Base-by-base conservation (phyloP, 495 filamentous ascomycete genomes). In the Neurospora terricola region DNA sequence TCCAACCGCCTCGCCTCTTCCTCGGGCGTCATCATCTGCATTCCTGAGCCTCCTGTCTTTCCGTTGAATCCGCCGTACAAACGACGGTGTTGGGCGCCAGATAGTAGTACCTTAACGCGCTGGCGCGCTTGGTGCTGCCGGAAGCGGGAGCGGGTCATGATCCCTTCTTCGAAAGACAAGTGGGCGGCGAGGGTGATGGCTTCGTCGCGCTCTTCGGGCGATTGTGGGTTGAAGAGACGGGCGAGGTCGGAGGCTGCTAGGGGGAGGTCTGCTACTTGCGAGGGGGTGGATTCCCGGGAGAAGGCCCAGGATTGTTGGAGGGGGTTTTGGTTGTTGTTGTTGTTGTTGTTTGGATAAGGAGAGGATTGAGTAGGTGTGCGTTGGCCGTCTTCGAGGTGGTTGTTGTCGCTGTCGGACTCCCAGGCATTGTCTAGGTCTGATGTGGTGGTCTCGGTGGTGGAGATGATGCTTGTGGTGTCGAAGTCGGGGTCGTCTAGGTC, bases 1-100 rank as follows among this genome's bases (percentile, higher is more conserved):
- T 98, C 96, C 0, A 99, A 89, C 10, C 94, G 83, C 38, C 88
- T 85, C 14, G 90, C 90, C 79, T 98, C 94, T 75, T 97, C 92
- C 66, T 94, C 90, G 4, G 87, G 81, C 0, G 87, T 79, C 70
- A 83, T 80, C 72, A 81, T 85, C 7, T 77, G 54, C 42, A 18
- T 40, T 4, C 37, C 3, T 9, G 37, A 38, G 38, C 38, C 38
- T 4, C 72, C 18, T 38, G 21, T 36, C 18, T 23, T 30, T 2
- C 79, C 78, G 16, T 48, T 48, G 27, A 72, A 38, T 30, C 30
- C 30, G 30, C 30, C 36, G 6, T 37, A 37, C 36, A 37, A 37
- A 37, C 36, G 27, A 66, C 54, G 54, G 54, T 38, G 76, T 21
- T 79, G 80, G 70, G 78, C 79, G 54, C 82, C 82, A 6, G 85